Evolutionary conservation across 257 asterid genomes (phyloP).

Genomic region (Verbena officinalis): DNA sequence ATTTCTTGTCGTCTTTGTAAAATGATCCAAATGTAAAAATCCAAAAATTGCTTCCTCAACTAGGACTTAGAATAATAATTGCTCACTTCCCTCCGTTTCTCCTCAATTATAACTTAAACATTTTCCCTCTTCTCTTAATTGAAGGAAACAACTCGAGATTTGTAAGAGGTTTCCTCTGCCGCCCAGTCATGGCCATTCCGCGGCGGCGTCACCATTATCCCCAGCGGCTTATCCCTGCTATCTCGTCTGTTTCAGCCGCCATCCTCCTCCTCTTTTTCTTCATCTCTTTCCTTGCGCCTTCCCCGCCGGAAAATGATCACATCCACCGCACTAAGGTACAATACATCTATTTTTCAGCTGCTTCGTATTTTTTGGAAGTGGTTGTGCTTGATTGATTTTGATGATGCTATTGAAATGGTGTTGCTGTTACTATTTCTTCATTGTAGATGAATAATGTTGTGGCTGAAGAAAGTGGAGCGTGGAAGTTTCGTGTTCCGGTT

Average conservation of each 20-base stretch:
- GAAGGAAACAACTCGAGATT: constrained; percentile 9
- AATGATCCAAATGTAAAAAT: constrained; percentile 39
- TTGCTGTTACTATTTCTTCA: constrained; percentile 23
- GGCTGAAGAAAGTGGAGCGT: constrained; percentile 35
- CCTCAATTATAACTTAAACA: constrained; percentile 21
- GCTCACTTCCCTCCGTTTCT: constrained; percentile 40
- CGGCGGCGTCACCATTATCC: constrained; percentile 83
- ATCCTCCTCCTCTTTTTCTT: constrained; percentile 58
- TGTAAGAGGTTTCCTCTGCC: constrained; percentile 21
- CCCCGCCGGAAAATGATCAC: constrained; percentile 59
- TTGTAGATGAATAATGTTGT: constrained; percentile 37
- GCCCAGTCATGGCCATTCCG: constrained; percentile 58
- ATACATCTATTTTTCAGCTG: constrained; percentile 18
- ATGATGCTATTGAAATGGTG: constrained; percentile 22
- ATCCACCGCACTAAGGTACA: constrained; percentile 39
- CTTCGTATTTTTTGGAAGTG: constrained; percentile 26
- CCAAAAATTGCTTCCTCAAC: constrained; percentile 29
- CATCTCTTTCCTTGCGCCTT: constrained; percentile 73
- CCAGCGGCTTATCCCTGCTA: constrained; percentile 58
- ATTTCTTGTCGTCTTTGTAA: constrained; percentile 34
- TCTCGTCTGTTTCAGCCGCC: constrained; percentile 54
- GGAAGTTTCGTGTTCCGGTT: constrained; percentile 57
- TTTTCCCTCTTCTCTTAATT: constrained; percentile 19
- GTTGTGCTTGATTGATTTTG: constrained; percentile 17
- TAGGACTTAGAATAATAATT: constrained; percentile 34